Evolutionary conservation across 2,329 filamentous ascomycete species (phyloP), one percentile per base, ranked within the genome.

Genomic region (Lizonia empirigonia): DNA sequence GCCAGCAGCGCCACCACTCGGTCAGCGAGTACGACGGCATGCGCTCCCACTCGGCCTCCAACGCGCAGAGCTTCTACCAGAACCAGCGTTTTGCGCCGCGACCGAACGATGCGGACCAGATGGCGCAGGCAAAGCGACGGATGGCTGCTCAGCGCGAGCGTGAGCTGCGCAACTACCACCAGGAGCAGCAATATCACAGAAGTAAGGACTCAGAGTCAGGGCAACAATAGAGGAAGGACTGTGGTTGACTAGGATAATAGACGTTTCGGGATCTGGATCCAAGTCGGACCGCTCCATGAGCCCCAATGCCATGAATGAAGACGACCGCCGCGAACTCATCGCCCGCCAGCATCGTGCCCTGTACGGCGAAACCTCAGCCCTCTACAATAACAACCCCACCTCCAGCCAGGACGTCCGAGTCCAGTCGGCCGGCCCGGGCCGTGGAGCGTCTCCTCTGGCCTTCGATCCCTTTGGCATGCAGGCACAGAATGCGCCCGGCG

Each of bases 101-200:
- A 78, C 91, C 83, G 78, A 92, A 83, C 81, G 94, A 97, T 80
- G 90, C 91, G 76, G 94, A 97, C 80, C 92, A 97, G 80, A 91
- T 97, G 86, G 90, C 96, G 83, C 94, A 97, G 85, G 92, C 91
- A 70, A 97, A 97, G 85, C 91, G 94, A 81, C 89, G 93, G 82
- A 95, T 97, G 90, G 94, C 94, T 71, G 94, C 94, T 76, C 94
- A 97, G 80, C 90, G 94, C 78, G 94, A 99, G 83, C 90, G 93
- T 78, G 94, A 99, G 82, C 87, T 99, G 77, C 91, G 94, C 78
- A 99, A 97, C 80, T 96, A 97, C 80, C 94, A 99, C 80, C 95
- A 97, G 80, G 94, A 99, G 85, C 94, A 99, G 85, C 94, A 99
- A 86, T 97, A 96, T 80, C 96, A 97, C 83, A 88, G 93, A 90